Percentiles rank a stretch among this genome's conserved stretches.
Evolutionary conservation across 257 asterid genomes (phyloP).

Genomic region (Solanum verrucosum): DNA sequence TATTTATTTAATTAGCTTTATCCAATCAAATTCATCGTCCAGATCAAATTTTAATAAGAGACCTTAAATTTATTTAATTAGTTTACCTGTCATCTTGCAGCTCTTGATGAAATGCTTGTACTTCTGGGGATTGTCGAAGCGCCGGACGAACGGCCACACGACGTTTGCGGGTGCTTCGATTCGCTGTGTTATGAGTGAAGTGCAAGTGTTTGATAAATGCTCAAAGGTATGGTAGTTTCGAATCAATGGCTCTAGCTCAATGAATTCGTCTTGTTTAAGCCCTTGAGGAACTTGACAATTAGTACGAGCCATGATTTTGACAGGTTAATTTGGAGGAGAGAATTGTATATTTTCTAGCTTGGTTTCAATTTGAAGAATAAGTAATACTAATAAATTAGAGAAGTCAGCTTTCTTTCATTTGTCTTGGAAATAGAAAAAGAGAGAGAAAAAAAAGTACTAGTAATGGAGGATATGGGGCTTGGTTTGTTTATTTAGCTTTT

Average conservation of each 20-base stretch:
- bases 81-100: constrained; percentile 33
- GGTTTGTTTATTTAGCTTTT: neutral
- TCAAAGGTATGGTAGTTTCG: constrained; percentile 51
- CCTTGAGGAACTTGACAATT: constrained; percentile 29
- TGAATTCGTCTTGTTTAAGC: constrained; percentile 44
- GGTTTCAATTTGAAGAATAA: neutral
- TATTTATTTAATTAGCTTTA: neutral
- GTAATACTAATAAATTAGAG: neutral
- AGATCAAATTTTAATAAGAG: neutral
- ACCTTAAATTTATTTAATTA: neutral
- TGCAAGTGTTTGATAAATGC: constrained; percentile 57
- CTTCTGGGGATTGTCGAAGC: constrained; percentile 76
- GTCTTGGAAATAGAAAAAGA: neutral
- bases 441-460: neutral
- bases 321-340: neutral
- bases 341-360: neutral
- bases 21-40: too few species aligned
- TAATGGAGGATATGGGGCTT: neutral
- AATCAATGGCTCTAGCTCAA: constrained; percentile 40
- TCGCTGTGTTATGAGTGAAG: constrained; percentile 55
- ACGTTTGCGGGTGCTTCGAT: constrained; percentile 64
- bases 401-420: neutral
- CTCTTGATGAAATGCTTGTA: constrained; percentile 96
- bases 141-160: constrained; percentile 77
- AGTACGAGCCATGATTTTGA: neutral